phyloP scores from a whole-genome alignment of 2,329 filamentous ascomycete species.

The Paracoccidioides brasiliensis region DNA sequence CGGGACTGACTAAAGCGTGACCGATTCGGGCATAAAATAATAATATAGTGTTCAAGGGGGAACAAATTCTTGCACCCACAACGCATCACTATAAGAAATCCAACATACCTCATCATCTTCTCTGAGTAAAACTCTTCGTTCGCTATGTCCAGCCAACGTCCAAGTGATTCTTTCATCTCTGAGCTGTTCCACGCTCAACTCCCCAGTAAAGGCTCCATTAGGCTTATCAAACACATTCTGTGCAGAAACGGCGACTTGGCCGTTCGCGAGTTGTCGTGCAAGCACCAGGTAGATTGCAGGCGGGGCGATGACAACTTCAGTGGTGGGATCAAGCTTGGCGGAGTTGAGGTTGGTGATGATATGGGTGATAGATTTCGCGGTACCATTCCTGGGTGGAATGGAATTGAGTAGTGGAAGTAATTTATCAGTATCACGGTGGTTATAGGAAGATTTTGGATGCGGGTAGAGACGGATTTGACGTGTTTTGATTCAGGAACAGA shows the following conservation, averaged over 20 bases:
- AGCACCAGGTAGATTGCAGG: slow-evolving; percentile 82
- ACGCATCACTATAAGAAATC: neutral
- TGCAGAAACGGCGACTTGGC: slow-evolving; percentile 70
- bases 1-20: too few relatives aligned
- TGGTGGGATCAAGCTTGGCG: slow-evolving; percentile 48
- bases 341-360: slow-evolving; percentile 85
- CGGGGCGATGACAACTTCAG: slow-evolving; percentile 91
- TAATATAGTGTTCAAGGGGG: neutral
- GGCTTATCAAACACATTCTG: slow-evolving; percentile 98
- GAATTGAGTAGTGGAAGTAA: neutral
- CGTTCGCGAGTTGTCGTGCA: slow-evolving; percentile 63
- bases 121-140: slow-evolving; percentile 78
- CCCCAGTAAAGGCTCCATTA: slow-evolving; percentile 92
- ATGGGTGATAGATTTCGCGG: slow-evolving; percentile 72
- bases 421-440: neutral
- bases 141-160: slow-evolving; percentile 87
- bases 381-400: slow-evolving; percentile 66
- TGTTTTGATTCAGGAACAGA: slow-evolving; percentile 16
- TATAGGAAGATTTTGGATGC: neutral
- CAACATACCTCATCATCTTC: slow-evolving; percentile 57
- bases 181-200: slow-evolving; percentile 86
- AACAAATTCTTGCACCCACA: neutral
- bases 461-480: slow-evolving; percentile 12
- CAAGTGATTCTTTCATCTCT: slow-evolving; percentile 79
- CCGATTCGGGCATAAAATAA: neutral